These are phyloP conservation scores for Exophiala viscosa DNA, from an alignment of 2,329 filamentous ascomycete genomes.

Conservation along the genomic window DNA sequence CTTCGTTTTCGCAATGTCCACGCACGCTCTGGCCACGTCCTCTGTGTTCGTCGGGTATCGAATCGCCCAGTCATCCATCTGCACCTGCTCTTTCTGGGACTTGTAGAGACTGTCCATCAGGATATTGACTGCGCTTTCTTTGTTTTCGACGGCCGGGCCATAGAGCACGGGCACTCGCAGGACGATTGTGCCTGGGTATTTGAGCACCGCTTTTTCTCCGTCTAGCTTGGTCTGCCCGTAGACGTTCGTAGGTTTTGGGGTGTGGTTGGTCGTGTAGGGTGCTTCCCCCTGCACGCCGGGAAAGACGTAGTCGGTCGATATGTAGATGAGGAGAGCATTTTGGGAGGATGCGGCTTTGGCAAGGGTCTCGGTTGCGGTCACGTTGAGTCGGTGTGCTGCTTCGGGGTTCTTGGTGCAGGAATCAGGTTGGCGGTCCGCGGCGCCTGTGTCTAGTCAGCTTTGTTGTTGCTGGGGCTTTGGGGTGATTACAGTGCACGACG, in stretches of 20 bases:
- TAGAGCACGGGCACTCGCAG: constrained; percentile 82
- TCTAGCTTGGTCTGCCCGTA: constrained; percentile 73
- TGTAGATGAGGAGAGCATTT: constrained; percentile 53
- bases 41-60: constrained; percentile 87
- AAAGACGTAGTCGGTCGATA: constrained; percentile 74
- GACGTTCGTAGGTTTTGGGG: constrained; percentile 69
- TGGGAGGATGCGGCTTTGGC: constrained; percentile 62
- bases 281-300: constrained; percentile 76
- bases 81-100: constrained; percentile 61
- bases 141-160: constrained; percentile 60
- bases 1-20: constrained; percentile 70
- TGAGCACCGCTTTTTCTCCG: constrained; percentile 67
- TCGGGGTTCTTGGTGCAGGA: constrained; percentile 76
- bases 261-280: constrained; percentile 66
- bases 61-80: constrained; percentile 82
- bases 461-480: constrained; percentile 5
- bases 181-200: constrained; percentile 62
- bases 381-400: constrained; percentile 69
- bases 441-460: constrained; percentile 52
- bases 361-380: constrained; percentile 64
- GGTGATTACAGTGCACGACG: constrained; percentile 72
- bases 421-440: constrained; percentile 84
- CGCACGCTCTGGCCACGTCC: constrained; percentile 75
- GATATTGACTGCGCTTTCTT: constrained; percentile 78
- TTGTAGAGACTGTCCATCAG: constrained; percentile 75